Percentiles rank a stretch among this genome's conserved stretches.
These are phyloP conservation scores for Grosmannia clavigera DNA, from an alignment of 2,329 filamentous ascomycete genomes.

Conservation along the genomic window DNA sequence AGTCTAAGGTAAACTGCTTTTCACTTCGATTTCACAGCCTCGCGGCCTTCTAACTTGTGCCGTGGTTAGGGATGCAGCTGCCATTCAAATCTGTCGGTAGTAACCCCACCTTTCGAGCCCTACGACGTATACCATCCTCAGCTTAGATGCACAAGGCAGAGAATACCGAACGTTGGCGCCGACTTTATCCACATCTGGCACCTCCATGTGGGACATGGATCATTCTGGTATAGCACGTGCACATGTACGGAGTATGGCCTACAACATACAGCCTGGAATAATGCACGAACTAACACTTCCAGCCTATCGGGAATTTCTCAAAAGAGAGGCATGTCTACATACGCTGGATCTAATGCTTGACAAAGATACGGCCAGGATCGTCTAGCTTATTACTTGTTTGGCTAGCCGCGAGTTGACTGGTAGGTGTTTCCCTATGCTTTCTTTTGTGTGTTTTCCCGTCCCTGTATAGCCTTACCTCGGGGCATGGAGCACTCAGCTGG, in stretches of 20 bases:
- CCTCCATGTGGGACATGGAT: neutral
- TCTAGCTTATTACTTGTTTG: neutral
- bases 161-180: neutral
- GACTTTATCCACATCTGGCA: neutral
- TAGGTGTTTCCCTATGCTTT: neutral
- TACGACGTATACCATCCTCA: neutral
- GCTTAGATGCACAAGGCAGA: neutral
- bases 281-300: neutral
- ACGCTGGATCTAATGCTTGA: no score
- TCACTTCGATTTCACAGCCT: neutral
- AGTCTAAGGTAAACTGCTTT: no score
- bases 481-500: neutral
- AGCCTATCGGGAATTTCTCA: neutral
- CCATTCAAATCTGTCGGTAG: neutral
- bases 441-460: neutral
- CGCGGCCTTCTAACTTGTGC: no score
- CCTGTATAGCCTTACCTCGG: neutral
- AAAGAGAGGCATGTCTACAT: neutral
- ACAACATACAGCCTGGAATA: neutral
- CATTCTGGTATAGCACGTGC: neutral
- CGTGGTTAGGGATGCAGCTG: neutral
- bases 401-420: neutral
- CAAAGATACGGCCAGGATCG: neutral
- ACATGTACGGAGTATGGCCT: neutral
- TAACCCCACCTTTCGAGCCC: neutral